phyloP scores from a whole-genome alignment of 352 stramenopile species.

The Phytophthora tentaculata region DNA sequence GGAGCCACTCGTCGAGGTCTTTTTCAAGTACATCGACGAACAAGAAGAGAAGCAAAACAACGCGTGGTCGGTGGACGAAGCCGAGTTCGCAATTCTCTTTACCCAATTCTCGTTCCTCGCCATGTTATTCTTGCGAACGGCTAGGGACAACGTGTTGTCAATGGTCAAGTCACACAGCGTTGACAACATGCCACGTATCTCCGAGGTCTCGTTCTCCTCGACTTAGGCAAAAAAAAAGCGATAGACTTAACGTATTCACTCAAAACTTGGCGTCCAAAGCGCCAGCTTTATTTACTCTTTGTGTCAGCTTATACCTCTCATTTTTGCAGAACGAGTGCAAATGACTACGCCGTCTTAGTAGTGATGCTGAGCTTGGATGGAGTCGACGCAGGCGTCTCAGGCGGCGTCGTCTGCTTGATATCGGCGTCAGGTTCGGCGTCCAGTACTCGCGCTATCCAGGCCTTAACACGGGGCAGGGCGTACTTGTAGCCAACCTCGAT shows the following conservation, averaged over 20 bases:
- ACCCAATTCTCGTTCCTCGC: constrained; percentile 69
- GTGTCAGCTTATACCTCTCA: constrained; percentile 9
- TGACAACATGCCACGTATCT: constrained; percentile 62
- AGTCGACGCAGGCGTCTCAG: constrained; percentile 7
- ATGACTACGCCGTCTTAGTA: constrained; percentile 17
- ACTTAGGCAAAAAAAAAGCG: constrained; percentile 3
- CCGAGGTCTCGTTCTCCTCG: constrained; percentile 48
- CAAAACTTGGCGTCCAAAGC: constrained; percentile 21
- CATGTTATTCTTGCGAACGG: constrained; percentile 69
- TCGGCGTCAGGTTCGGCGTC: constrained; percentile 66
- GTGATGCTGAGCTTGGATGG: constrained; percentile 29
- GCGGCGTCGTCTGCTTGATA: constrained; percentile 41
- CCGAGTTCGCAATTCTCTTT: constrained; percentile 51
- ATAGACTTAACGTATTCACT: constrained; percentile 22
- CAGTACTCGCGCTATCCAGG: constrained; percentile 63
- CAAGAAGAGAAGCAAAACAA: constrained; percentile 37
- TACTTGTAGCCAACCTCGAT: constrained; percentile 88
- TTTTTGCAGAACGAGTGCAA: neutral
- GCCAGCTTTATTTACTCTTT: constrained; percentile 22
- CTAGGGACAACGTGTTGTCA: constrained; percentile 66
- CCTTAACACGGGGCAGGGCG: constrained; percentile 70
- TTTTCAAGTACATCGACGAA: constrained; percentile 63
- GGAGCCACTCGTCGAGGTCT: constrained; percentile 56
- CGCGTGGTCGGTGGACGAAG: constrained; percentile 47
- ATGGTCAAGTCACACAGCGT: constrained; percentile 55